Percentiles rank a stretch among this genome's conserved stretches.
These are phyloP conservation scores for Lachnellula willkommii DNA, from an alignment of 2,329 filamentous ascomycete genomes.

Conservation along the genomic window DNA sequence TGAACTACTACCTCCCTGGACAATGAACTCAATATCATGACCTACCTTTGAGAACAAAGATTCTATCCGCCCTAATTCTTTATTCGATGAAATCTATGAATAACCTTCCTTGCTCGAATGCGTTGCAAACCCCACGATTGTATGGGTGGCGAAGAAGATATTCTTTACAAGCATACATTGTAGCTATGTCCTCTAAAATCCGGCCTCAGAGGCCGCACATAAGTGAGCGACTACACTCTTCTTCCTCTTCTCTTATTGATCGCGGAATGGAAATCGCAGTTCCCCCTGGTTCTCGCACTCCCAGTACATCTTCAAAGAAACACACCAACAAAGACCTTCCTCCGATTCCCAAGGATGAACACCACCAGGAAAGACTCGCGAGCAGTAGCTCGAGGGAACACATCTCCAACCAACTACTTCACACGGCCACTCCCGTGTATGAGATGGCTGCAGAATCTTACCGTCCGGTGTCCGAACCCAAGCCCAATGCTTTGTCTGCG, in stretches of 20 bases:
- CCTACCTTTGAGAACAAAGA: no score
- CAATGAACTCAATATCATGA: no score
- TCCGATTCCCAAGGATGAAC: neutral
- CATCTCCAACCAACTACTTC: neutral
- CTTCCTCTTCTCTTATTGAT: neutral
- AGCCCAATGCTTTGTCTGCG: neutral
- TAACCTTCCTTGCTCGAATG: no score
- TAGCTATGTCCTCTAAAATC: neutral
- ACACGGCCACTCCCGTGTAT: neutral
- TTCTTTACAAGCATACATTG: no score
- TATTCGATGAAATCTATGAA: no score
- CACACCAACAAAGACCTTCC: neutral
- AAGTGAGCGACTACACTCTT: neutral
- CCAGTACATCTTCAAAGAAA: neutral
- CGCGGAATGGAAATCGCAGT: neutral
- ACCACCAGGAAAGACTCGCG: neutral
- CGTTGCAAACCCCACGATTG: no score
- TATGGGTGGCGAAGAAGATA: no score
- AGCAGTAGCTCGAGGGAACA: no score
- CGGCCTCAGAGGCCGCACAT: neutral
- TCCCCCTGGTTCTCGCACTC: neutral
- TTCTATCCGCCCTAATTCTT: no score
- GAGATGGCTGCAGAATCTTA: neutral
- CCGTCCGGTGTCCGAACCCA: neutral
- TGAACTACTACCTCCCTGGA: no score